Evolutionary conservation across 805 yeast genomes (phyloP), one percentile per base, ranked within the genome.

Genomic region (Isabelozyma rhagii): DNA sequence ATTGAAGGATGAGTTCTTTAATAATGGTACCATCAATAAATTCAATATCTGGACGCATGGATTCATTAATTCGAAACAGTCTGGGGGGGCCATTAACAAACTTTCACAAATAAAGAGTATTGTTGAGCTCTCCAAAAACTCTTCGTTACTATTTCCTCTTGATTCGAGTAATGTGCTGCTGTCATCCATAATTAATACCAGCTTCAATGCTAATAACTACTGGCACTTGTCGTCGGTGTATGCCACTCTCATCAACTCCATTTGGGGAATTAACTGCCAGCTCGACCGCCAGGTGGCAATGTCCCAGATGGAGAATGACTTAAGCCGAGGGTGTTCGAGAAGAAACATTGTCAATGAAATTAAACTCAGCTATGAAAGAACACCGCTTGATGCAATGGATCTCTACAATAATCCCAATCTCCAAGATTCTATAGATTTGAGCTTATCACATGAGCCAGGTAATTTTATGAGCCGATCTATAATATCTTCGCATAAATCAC

Each of bases 1-100:
- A 7, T 46, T 91, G 15, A 73, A 80, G 48, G 97, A 92, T 61
- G 96, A 89, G 57, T 85, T 79, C 56, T 71, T 84, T 56, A 71
- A 68, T 42, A 65, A 62, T 45, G 74, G 72, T 31, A 56, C 60
- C 13, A 62, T 60, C 44, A 66, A 62, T 51, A 74, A 72, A 51
- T 56, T 69, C 48, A 67, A 66, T 47, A 47, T 72, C 8, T 72
- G 78, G 77, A 55, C 56, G 4, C 68, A 65, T 56, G 75, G 66
- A 1, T 45, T 68, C 14, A 48, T 39, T 28, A 38, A 38, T 14
- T 9, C 40, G 8, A 38, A 38, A 14, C n/a, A 17, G 10, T n/a
- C 17, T 50, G 55, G 39, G 48, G 34, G 34, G 10, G 10, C 34
- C 8, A 8, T 29, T 29, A 10, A 10, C 8, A 8, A 10, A 29